A percentile compares a stretch with the other conserved stretches of the same genome.
These are phyloP conservation scores for Scheffersomyces ergatensis DNA, from an alignment of 805 yeast species.

Conservation along the genomic window DNA sequence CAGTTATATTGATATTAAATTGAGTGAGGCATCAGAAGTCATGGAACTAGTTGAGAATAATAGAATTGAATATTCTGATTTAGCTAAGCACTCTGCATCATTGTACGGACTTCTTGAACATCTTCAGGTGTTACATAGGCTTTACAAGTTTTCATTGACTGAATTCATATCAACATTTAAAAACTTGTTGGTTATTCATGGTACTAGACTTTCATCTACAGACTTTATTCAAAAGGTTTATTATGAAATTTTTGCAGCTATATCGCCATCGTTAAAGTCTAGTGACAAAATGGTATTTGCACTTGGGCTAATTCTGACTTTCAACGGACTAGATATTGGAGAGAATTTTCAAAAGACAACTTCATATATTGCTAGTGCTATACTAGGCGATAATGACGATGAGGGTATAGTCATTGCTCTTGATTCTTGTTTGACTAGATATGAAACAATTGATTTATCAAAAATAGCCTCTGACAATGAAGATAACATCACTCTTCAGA, in stretches of 20 bases:
- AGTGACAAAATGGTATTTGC: conserved; percentile 47
- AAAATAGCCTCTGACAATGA: neutral
- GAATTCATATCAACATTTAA: conserved; percentile 17
- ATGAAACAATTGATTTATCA: too few relatives aligned
- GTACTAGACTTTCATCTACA: conserved; percentile 12
- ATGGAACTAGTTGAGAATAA: conserved; percentile 53
- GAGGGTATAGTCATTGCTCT: neutral
- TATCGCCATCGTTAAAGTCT: conserved; percentile 46
- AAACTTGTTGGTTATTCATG: conserved; percentile 10
- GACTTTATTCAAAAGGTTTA: conserved; percentile 40
- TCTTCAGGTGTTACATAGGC: conserved; percentile 35
- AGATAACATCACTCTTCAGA: neutral
- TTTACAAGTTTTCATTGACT: conserved; percentile 60
- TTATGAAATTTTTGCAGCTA: conserved; percentile 40
- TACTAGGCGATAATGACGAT: neutral
- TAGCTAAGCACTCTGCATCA: conserved; percentile 55
- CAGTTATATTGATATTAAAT: conserved; percentile 46
- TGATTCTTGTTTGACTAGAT: neutral
- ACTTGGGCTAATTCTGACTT: conserved; percentile 29
- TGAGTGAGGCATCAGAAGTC: conserved; percentile 52
- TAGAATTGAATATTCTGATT: conserved; percentile 45
- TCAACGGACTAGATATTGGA: conserved; percentile 22
- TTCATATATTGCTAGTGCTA: neutral
- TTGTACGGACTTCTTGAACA: conserved; percentile 47
- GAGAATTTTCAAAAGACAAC: conserved; percentile 12